Evolutionary conservation across 1,284 basidiomycete genomes (phyloP).

Genomic region (Cryptococcus hybrid): DNA sequence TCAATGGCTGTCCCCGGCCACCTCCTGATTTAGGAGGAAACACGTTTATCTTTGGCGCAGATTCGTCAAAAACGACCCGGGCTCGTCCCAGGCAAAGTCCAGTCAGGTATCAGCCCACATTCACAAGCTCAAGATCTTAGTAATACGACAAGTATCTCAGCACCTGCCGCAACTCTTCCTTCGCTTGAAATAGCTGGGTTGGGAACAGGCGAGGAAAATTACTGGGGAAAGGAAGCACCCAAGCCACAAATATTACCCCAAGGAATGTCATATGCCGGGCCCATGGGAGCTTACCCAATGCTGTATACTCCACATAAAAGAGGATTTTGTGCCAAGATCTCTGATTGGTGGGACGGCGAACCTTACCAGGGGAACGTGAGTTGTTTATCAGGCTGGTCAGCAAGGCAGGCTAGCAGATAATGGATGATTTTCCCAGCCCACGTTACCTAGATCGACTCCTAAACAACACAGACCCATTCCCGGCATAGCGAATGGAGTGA

Average conservation of each 20-base stretch:
- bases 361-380: not conserved
- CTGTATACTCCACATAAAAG: not conserved
- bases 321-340: not conserved
- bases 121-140: no score
- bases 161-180: not conserved
- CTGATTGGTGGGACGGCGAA: not conserved
- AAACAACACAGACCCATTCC: no score
- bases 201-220: no score
- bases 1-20: constrained; percentile 27
- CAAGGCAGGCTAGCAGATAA: no score
- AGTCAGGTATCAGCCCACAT: not conserved
- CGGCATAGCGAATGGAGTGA: no score
- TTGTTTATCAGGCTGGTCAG: no score
- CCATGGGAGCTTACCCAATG: no score
- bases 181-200: not conserved
- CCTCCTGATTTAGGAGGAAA: not conserved
- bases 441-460: no score
- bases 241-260: no score
- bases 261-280: no score
- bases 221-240: no score
- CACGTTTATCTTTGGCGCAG: not conserved
- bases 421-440: no score
- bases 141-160: not conserved
- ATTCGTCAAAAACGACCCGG: not conserved
- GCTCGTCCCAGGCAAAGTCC: not conserved